Conservation (phyloP, 306 rosid genomes). For the Hippophae gyantsensis region DNA sequence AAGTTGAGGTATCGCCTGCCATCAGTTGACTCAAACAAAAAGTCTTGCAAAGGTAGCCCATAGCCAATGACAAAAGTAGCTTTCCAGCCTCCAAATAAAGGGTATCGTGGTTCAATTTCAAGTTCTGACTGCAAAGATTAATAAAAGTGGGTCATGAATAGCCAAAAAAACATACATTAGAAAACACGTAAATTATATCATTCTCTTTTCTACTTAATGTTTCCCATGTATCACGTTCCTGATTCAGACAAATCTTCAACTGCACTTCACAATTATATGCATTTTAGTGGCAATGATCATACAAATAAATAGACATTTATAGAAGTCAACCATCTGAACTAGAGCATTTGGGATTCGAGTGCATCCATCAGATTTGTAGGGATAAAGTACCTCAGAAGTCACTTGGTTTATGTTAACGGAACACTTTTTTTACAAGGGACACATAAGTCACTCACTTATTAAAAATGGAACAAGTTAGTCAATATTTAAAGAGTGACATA, state of each 20-base stretch:
- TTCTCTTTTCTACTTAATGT: too few relatives aligned
- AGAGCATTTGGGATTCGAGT: too few relatives aligned
- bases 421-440: too few relatives aligned
- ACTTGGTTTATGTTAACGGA: too few relatives aligned
- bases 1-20: constrained; percentile 89
- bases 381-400: too few relatives aligned
- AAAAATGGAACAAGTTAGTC: too few relatives aligned
- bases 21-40: constrained; percentile 84
- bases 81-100: constrained; percentile 98
- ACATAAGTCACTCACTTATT: too few relatives aligned
- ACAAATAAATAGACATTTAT: not conserved
- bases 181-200: not conserved
- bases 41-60: constrained; percentile 87
- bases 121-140: constrained; percentile 75
- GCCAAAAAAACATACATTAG: not conserved
- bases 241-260: not conserved
- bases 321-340: not conserved
- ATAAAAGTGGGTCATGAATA: constrained; percentile 8
- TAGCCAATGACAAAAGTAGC: constrained; percentile 82
- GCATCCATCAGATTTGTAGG: not conserved
- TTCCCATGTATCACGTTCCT: not conserved
- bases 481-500: too few relatives aligned
- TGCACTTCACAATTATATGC: not conserved
- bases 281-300: not conserved
- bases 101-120: constrained; percentile 92